Base-by-base conservation (phyloP, 768 basidiomycete species). In the Trametes sanguinea region DNA sequence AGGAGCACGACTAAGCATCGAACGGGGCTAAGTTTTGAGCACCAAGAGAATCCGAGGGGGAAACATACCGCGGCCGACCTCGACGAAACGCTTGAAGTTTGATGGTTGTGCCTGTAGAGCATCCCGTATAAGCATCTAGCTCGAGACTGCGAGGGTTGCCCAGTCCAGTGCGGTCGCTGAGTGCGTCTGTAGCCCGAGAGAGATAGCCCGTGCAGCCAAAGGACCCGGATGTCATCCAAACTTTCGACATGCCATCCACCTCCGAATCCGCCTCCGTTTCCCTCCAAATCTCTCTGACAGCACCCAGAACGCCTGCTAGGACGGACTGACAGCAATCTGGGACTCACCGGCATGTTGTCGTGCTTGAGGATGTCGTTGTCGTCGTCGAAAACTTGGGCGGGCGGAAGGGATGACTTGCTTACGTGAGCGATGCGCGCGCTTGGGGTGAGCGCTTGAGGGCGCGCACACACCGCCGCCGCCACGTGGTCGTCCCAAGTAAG, bases 61-160 rank as follows among this genome's bases (percentile, higher is more conserved):
- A 17, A 6, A 72, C 83, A 63, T 69, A 93, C 91, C 92, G 73
- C 96, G 92, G 74, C 96, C 96, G 75, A 98, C 94, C 86, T 99
- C 92, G 73, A 98, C 95, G 79, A 96, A 98, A 65, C 94, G 92
- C 79, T 89, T 88, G 85, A 98, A 98, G 76, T 88, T 94, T 72
- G 92, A 95, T 66, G 76, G 75, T 60, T 64, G 63, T 55, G 56
- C 65, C 65, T 63, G 46, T 46, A 27, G n/a, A 17, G 44, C 22
- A 29, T 33, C 30, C 14, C 3, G 22, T 6, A 45, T 63, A 37
- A 65, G 63, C 52, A 60, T 53, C 35, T 16, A 43, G 40, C 40
- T 27, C 33, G 29, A 33, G 10, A 8, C 7, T 33, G 17, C 60
- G 16, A 55, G 44, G 37, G 45, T 43, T 3, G 32, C 33, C 45